These are phyloP conservation scores for Kwoniella shandongensis DNA, from an alignment of 768 basidiomycete species.

Conservation along the genomic window DNA sequence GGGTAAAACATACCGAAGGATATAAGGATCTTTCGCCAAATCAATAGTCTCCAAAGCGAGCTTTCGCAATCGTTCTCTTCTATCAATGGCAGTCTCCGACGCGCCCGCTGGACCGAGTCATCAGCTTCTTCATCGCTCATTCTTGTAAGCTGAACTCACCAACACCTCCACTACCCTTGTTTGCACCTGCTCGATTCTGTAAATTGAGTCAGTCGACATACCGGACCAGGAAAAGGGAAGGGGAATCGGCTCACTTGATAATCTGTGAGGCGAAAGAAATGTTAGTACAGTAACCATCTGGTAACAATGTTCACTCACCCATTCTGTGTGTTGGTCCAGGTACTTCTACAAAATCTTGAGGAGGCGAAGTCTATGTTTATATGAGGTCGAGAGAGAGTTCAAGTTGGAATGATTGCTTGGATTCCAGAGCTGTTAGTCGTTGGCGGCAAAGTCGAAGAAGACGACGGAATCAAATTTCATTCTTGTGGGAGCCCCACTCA, in stretches of 20 bases:
- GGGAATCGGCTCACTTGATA: slow-evolving; percentile 34
- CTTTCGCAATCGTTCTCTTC: slow-evolving; percentile 89
- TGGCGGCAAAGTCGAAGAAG: slow-evolving; percentile 4
- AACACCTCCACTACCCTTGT: slow-evolving; percentile 53
- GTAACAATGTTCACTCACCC: slow-evolving; percentile 14
- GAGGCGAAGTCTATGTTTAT: too few relatives aligned
- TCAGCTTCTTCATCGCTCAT: neutral
- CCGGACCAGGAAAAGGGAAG: neutral
- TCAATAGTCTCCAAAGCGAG: slow-evolving; percentile 97
- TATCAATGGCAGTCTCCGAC: slow-evolving; percentile 91
- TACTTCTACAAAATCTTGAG: neutral
- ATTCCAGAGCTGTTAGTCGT: too few relatives aligned
- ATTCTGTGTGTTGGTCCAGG: slow-evolving; percentile 17
- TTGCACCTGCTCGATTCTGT: slow-evolving; percentile 52
- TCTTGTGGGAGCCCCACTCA: neutral
- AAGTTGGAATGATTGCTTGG: too few relatives aligned
- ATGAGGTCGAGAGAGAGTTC: too few relatives aligned
- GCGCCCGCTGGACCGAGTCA: slow-evolving; percentile 65
- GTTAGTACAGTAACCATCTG: neutral
- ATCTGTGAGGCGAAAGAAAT: slow-evolving; percentile 21
- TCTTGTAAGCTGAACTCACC: slow-evolving; percentile 23
- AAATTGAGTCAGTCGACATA: neutral
- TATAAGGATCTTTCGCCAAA: slow-evolving; percentile 72
- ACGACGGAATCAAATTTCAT: slow-evolving; percentile 22
- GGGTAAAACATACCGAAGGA: slow-evolving; percentile 9